Evolutionary conservation across 345 rosid genomes (phyloP).

Genomic region (Garcia nutans): DNA sequence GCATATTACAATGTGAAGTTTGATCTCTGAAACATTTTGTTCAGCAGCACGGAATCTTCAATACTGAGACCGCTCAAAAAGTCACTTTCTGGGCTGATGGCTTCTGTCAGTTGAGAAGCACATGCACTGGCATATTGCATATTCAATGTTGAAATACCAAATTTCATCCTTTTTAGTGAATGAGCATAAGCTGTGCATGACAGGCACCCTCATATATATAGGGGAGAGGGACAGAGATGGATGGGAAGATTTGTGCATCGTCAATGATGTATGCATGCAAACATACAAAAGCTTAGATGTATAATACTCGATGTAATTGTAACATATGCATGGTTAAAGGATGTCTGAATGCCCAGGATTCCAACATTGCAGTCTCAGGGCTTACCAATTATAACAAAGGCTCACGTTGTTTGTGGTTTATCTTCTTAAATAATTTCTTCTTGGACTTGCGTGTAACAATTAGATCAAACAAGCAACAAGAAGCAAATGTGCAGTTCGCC

Average conservation of each 20-base stretch:
- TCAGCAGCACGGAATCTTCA: slow-evolving; percentile 4
- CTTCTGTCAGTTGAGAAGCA: neutral
- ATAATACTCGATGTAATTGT: no score
- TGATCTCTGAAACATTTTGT: neutral
- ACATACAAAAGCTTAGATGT: neutral
- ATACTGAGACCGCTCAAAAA: neutral
- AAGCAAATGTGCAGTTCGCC: neutral
- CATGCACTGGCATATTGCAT: neutral
- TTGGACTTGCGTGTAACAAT: neutral
- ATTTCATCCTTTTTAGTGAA: neutral
- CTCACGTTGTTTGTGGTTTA: neutral
- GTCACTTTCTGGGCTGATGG: neutral
- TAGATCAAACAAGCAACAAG: neutral
- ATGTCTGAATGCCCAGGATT: neutral
- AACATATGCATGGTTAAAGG: neutral
- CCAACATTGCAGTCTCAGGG: neutral
- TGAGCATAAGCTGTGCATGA: neutral
- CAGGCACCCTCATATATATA: neutral
- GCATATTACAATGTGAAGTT: neutral
- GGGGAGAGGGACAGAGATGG: neutral
- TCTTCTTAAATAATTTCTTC: neutral
- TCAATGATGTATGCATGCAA: neutral
- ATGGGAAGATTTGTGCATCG: neutral
- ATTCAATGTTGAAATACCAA: slow-evolving; percentile 4
- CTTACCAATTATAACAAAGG: neutral